Evolutionary conservation across 2,329 filamentous ascomycete species (phyloP).

Genomic region (Dissoconium aciculare): DNA sequence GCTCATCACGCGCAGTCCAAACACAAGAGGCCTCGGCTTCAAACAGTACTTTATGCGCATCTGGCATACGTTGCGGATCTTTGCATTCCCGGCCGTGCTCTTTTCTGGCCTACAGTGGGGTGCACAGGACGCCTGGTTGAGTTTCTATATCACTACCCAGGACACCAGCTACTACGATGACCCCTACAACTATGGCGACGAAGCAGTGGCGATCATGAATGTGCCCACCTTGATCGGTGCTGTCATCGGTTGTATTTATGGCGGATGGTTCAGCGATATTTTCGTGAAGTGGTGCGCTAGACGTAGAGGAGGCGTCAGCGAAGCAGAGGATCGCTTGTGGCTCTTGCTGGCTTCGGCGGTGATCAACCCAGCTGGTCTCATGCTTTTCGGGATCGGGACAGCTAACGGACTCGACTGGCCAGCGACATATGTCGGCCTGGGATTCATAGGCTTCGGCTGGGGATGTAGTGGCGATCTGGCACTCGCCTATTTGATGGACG

Average conservation of each 20-base stretch:
- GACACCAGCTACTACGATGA: conserved; percentile 40
- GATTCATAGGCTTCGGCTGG: conserved; percentile 45
- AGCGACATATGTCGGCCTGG: conserved; percentile 39
- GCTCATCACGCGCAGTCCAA: conserved; percentile 41
- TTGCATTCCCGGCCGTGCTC: conserved; percentile 42
- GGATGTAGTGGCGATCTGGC: conserved; percentile 42
- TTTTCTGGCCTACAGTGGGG: conserved; percentile 46
- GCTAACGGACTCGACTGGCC: conserved; percentile 39
- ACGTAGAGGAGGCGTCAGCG: conserved; percentile 34
- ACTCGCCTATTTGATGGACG: conserved; percentile 40
- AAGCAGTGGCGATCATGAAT: conserved; percentile 43
- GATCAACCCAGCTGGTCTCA: conserved; percentile 38
- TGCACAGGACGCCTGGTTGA: conserved; percentile 44
- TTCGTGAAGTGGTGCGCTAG: conserved; percentile 43
- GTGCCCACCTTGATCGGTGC: conserved; percentile 41
- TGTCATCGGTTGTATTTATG: conserved; percentile 41
- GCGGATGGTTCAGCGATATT: conserved; percentile 42
- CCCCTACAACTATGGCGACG: conserved; percentile 42
- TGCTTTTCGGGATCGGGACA: conserved; percentile 40
- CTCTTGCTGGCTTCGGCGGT: conserved; percentile 37
- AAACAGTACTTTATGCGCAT: conserved; percentile 40
- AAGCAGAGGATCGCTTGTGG: conserved; percentile 41
- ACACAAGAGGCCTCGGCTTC: conserved; percentile 38
- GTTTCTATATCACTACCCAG: conserved; percentile 44
- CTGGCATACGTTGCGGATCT: conserved; percentile 42